Conservation (phyloP, 208 protist species). For the Blechomonas ayalai region DNA sequence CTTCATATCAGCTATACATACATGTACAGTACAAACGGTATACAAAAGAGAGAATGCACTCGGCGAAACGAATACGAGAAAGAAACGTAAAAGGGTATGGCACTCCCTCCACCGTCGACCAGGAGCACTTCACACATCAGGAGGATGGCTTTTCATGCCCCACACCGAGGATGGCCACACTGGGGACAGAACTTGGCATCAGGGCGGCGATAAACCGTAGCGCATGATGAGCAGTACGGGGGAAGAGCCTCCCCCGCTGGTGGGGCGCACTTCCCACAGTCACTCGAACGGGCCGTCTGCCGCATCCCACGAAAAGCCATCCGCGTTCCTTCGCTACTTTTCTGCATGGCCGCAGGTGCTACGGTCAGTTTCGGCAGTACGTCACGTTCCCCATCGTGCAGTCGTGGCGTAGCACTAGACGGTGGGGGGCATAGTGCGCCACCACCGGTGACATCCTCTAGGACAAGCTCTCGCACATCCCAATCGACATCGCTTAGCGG, state of each 20-base stretch:
- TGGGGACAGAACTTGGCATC: constrained; percentile 48
- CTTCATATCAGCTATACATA: too few relatives aligned
- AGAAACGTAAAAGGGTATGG: background rate
- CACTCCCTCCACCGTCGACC: too few relatives aligned
- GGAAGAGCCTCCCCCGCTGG: too few relatives aligned
- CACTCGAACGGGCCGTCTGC: too few relatives aligned
- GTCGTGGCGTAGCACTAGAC: background rate
- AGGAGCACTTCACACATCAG: background rate
- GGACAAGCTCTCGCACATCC: constrained; percentile 54
- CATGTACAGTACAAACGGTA: too few relatives aligned
- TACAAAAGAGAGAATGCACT: constrained; percentile 4
- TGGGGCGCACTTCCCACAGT: too few relatives aligned
- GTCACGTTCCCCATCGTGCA: background rate
- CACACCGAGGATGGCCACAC: constrained; percentile 28
- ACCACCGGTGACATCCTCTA: constrained; percentile 44
- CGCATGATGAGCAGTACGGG: constrained; percentile 44
- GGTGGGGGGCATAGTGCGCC: constrained; percentile 27
- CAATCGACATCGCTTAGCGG: constrained; percentile 57
- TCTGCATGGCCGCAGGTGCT: background rate
- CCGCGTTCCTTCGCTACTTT: too few relatives aligned
- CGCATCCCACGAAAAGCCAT: too few relatives aligned
- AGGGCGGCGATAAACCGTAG: constrained; percentile 30
- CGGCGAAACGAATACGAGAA: constrained; percentile 2
- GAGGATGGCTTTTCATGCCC: background rate
- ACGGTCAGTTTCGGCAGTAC: background rate